Percentiles rank a stretch among this genome's conserved stretches.
phyloP scores from a whole-genome alignment of 257 asterid genomes.

The Avicennia marina region DNA sequence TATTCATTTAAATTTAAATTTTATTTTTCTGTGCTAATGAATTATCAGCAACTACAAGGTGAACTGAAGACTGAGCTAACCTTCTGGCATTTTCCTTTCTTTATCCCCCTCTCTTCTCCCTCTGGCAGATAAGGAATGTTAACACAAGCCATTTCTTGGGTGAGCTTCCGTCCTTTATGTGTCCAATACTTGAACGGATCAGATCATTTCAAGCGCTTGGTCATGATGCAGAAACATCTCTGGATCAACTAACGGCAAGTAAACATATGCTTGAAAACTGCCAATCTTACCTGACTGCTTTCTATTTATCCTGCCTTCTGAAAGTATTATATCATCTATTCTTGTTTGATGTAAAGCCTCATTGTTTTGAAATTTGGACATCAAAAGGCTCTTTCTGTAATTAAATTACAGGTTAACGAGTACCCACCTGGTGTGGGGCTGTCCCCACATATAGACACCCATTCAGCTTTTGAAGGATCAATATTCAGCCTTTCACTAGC shows the following conservation, averaged over 20 bases:
- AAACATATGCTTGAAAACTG: constrained; percentile 7
- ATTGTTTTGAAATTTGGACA: constrained; percentile 2
- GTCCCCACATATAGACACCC: constrained; percentile 97
- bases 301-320: constrained; percentile 1
- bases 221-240: constrained; percentile 27
- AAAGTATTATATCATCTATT: background rate
- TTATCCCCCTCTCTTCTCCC: background rate
- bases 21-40: too few relatives aligned
- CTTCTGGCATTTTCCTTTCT: background rate
- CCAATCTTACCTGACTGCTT: background rate
- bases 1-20: background rate
- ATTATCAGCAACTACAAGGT: background rate
- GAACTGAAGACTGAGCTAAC: background rate
- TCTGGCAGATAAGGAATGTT: constrained; percentile 79
- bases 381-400: constrained; percentile 1
- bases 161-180: constrained; percentile 72
- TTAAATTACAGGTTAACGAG: constrained; percentile 78
- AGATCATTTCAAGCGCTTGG: constrained; percentile 42
- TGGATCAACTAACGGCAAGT: constrained; percentile 90
- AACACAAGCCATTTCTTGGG: constrained; percentile 74
- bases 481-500: constrained; percentile 95
- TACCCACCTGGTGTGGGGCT: constrained; percentile 92
- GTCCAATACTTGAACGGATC: constrained; percentile 56
- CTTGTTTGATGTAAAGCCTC: constrained; percentile 2
- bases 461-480: constrained; percentile 85